phyloP scores from a whole-genome alignment of 768 basidiomycete genomes.

The Auriculariales sp. region DNA sequence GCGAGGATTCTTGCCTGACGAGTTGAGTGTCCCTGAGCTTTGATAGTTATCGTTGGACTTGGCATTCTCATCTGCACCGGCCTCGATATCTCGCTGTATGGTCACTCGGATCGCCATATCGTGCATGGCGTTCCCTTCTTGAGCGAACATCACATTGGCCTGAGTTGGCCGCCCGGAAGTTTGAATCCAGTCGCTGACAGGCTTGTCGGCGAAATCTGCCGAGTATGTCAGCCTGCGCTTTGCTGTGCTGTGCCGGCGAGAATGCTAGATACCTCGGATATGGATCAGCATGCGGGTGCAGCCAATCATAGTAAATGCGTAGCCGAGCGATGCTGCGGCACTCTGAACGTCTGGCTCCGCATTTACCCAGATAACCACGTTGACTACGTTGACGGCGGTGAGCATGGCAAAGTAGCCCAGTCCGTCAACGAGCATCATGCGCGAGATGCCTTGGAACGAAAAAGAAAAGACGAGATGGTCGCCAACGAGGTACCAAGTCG shows the following conservation, averaged over 20 bases:
- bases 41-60: no score
- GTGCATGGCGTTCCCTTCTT: not conserved
- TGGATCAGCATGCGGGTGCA: slow-evolving; percentile 43
- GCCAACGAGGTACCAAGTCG: slow-evolving; percentile 35
- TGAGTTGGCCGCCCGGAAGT: not conserved
- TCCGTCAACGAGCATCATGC: slow-evolving; percentile 46
- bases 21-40: no score
- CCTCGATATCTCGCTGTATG: not conserved
- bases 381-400: slow-evolving; percentile 38
- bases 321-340: slow-evolving; percentile 30
- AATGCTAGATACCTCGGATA: slow-evolving; percentile 32
- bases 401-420: slow-evolving; percentile 45
- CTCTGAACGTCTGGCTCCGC: not conserved
- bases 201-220: not conserved
- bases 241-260: no score
- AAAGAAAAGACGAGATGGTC: slow-evolving; percentile 21
- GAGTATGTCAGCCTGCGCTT: no score
- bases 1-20: no score
- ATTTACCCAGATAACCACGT: slow-evolving; percentile 29
- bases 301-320: slow-evolving; percentile 47
- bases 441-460: slow-evolving; percentile 2
- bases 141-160: not conserved
- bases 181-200: not conserved
- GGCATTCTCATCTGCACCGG: not conserved
- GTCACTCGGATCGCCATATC: not conserved